phyloP scores from a whole-genome alignment of 208 protist genomes.

The Leishmania braziliensis region DNA sequence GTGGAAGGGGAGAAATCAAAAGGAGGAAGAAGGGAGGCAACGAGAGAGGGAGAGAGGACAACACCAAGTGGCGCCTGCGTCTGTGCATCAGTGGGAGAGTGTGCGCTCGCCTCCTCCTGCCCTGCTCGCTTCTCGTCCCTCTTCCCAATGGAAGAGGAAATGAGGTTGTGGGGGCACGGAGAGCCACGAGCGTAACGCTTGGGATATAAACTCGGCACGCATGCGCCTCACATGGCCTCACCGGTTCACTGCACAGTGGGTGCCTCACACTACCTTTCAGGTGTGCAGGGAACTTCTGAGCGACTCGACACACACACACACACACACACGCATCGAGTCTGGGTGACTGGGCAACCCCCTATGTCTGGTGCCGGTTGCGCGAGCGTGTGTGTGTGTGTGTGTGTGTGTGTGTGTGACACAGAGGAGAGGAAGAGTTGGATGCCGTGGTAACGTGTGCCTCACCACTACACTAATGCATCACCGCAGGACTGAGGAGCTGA shows the following conservation, averaged over 20 bases:
- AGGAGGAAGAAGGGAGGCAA: not conserved
- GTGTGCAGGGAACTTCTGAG: not conserved
- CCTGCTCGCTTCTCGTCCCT: not conserved
- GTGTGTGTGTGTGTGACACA: not conserved
- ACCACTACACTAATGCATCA: not conserved
- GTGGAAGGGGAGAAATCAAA: not conserved
- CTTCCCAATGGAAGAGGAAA: not conserved
- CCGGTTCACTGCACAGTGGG: not conserved
- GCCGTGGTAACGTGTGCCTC: not conserved
- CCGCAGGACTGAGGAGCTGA: not conserved
- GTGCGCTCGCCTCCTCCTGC: not conserved
- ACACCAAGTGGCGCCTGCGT: not conserved
- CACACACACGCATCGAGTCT: not conserved
- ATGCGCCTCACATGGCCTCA: not conserved
- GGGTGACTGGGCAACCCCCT: not conserved
- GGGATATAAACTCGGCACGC: not conserved
- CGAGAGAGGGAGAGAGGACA: not conserved
- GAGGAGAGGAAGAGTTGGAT: not conserved
- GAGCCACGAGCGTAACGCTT: not conserved
- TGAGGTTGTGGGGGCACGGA: not conserved
- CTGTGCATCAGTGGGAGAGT: not conserved
- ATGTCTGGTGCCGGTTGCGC: not conserved
- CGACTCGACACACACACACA: not conserved
- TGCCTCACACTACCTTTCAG: not conserved
- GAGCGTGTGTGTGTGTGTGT: not conserved